Evolutionary conservation across 2,329 filamentous ascomycete species (phyloP).

Genomic region (Byssochlamys sp.): DNA sequence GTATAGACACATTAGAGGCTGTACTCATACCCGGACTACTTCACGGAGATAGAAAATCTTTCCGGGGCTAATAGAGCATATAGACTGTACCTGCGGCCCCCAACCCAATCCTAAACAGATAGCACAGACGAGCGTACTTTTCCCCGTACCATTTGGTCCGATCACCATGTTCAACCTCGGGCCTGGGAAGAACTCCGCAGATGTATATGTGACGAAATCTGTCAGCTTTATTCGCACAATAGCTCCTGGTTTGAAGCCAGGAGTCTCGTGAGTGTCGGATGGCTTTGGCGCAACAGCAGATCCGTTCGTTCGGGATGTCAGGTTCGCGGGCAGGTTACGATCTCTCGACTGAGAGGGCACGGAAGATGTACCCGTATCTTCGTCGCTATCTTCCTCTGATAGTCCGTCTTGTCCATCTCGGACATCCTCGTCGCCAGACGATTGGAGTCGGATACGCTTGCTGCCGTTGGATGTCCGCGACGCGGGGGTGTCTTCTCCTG

Average conservation of each 20-base stretch:
- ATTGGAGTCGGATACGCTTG: conserved; percentile 24
- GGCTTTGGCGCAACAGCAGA: conserved; percentile 1
- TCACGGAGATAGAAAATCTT: too few species aligned
- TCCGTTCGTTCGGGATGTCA: not conserved
- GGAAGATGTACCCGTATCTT: conserved; percentile 2
- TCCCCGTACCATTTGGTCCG: conserved; percentile 95
- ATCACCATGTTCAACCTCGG: conserved; percentile 97
- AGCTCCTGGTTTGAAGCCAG: conserved; percentile 53
- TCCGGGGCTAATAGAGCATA: not conserved
- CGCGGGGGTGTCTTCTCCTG: conserved; percentile 11
- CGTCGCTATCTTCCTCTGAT: conserved; percentile 11
- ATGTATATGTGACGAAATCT: conserved; percentile 92
- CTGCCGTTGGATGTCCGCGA: conserved; percentile 18
- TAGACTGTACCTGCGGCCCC: conserved; percentile 48
- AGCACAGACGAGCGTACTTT: conserved; percentile 92
- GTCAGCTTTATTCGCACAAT: conserved; percentile 77
- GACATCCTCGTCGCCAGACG: conserved; percentile 11
- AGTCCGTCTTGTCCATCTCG: conserved; percentile 5
- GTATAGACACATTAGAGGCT: conserved; percentile 2
- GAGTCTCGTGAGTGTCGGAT: not conserved
- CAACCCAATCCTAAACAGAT: conserved; percentile 89
- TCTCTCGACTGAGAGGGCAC: not conserved
- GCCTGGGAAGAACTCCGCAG: conserved; percentile 80
- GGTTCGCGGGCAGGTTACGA: conserved; percentile 1
- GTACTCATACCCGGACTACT: too few species aligned